Conservation (phyloP, 441 rosid species). For the Cnidoscolus chayamansa region DNA sequence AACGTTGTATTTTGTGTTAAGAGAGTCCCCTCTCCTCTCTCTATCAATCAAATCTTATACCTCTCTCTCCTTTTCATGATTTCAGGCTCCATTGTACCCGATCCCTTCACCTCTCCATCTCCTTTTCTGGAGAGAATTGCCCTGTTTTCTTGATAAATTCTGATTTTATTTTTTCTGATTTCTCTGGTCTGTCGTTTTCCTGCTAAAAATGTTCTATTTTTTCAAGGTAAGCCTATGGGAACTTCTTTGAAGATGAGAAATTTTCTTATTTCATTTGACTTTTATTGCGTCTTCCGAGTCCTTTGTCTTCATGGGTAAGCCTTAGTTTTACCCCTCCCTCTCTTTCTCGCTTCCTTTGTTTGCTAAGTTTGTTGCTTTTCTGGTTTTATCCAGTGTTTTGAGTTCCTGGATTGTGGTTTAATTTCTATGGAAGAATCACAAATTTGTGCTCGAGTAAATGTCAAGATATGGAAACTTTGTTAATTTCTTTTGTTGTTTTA, state of each 20-base stretch:
- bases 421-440: neutral
- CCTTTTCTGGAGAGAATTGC: neutral
- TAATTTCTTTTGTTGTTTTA: neutral
- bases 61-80: slow-evolving; percentile 10
- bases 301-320: slow-evolving; percentile 22
- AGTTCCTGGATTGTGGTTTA: slow-evolving; percentile 3
- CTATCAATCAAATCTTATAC: slow-evolving; percentile 21
- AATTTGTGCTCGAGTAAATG: neutral
- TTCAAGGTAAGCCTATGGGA: slow-evolving; percentile 23
- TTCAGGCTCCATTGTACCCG: slow-evolving; percentile 15
- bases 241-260: neutral
- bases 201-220: slow-evolving; percentile 8
- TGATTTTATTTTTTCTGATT: neutral
- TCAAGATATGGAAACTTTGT: neutral
- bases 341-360: neutral
- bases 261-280: slow-evolving; percentile 3
- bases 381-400: neutral
- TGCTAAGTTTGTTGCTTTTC: neutral
- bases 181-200: neutral
- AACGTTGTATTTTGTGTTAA: slow-evolving; percentile 15
- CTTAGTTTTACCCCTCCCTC: neutral
- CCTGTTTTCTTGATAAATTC: slow-evolving; percentile 3
- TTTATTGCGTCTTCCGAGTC: neutral
- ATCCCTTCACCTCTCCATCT: neutral
- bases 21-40: slow-evolving; percentile 1